Evolutionary conservation across 2,329 filamentous ascomycete genomes (phyloP).

Genomic region (Thielaviopsis ethacetica): DNA sequence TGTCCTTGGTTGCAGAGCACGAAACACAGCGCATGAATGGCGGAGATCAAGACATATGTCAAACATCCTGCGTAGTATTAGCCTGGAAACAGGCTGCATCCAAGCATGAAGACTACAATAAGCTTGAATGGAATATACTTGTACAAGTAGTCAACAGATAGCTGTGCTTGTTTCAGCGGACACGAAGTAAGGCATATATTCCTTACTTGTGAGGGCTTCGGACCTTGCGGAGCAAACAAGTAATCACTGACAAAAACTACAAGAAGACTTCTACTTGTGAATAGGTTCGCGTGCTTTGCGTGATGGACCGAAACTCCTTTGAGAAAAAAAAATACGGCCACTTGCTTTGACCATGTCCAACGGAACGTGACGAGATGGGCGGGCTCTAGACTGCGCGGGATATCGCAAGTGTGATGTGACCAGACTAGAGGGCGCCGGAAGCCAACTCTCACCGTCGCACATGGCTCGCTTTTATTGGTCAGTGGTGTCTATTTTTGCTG

Average conservation of each 20-base stretch:
- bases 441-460: neutral
- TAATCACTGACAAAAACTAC: too few species aligned
- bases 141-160: neutral
- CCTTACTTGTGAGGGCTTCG: too few species aligned
- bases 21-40: neutral
- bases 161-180: too few species aligned
- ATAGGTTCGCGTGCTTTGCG: too few species aligned
- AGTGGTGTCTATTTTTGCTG: neutral
- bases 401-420: neutral
- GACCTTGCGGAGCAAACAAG: too few species aligned
- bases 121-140: neutral
- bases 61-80: neutral
- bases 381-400: too few species aligned
- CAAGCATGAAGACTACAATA: neutral
- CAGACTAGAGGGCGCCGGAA: neutral
- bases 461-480: neutral
- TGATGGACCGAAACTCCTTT: too few species aligned
- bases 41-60: neutral
- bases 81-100: neutral
- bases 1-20: neutral
- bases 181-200: too few species aligned
- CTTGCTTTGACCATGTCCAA: neutral
- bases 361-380: neutral
- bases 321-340: neutral
- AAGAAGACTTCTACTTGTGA: too few species aligned